phyloP scores from a whole-genome alignment of 2,329 filamentous ascomycete genomes.

The Fusarium circinatum region DNA sequence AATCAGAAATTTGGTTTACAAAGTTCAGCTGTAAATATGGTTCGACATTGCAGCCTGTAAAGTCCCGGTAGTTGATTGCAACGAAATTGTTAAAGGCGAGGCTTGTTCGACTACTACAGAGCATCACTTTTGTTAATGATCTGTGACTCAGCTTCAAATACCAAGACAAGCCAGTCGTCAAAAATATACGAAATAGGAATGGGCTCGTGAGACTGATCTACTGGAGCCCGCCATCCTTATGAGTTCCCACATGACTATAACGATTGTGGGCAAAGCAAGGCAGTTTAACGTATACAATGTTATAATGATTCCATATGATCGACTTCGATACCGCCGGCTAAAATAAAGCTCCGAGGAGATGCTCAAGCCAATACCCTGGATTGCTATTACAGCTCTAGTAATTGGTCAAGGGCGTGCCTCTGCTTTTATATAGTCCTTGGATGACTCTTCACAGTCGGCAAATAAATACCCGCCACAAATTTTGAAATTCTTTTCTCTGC shows the following conservation, averaged over 20 bases:
- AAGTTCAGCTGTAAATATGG: conserved; percentile 7
- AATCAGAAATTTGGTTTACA: conserved; percentile 11
- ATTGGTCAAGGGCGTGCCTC: neutral
- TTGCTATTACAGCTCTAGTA: neutral
- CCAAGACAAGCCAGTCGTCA: neutral
- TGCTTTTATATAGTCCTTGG: neutral
- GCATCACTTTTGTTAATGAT: neutral
- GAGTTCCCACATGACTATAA: conserved; percentile 13
- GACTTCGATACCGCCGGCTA: neutral
- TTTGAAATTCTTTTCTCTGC: neutral
- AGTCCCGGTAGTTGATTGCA: neutral
- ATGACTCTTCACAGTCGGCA: neutral
- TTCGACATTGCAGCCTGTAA: neutral
- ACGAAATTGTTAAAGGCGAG: neutral
- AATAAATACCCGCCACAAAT: neutral
- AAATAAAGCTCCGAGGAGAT: conserved; percentile 6
- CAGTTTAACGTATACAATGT: neutral
- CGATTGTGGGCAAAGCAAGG: conserved; percentile 14
- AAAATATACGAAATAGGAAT: neutral
- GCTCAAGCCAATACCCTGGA: neutral
- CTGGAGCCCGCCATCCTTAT: conserved; percentile 3
- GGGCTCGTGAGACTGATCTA: neutral
- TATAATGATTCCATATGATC: conserved; percentile 23
- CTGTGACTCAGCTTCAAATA: neutral
- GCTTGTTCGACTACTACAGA: too few relatives aligned